Base-by-base conservation (phyloP, 2,329 filamentous ascomycete species). In the Ophiosphaerella korrae region DNA sequence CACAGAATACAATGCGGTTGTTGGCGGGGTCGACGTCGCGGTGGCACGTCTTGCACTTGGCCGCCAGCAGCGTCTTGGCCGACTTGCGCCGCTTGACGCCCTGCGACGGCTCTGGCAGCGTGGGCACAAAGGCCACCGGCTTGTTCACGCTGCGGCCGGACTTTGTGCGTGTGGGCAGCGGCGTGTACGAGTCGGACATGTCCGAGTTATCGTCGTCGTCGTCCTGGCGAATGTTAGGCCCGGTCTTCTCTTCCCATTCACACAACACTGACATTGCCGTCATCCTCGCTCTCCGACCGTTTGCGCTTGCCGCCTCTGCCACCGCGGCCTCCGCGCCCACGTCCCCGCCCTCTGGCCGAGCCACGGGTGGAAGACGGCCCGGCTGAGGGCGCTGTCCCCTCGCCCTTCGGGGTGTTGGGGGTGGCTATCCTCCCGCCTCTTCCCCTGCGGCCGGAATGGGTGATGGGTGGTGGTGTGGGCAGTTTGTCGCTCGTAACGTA, bases 1-100 rank as follows among this genome's bases (percentile, higher is more conserved):
- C 89, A 75, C 90, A 95, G 72, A 92, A 91, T 2, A 94, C 89
- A 68, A 95, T 92, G 74, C 87, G 84, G 74, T 94, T 94, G 60
- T 78, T 84, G n/a, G 78, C 71, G 3, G 88, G 87, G 64, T 88
- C 90, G 58, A 88, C 83, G 8, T 88, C 86, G 58, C 90, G 80
- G 45, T 86, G 82, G 74, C 90, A 95, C 57, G 84, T 81, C 62
- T 86, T 87, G 76, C 90, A 94, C 29, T 88, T 79, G 12, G 83
- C 54, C 72, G 71, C 75, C 73, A 83, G 57, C 73, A 77, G 57
- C 66, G 77, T 72, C 55, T 74, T 75, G 64, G 81, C 80, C 18
- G 82, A 84, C 55, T 85, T 82, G 73, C 87, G 87, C 53, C 82
- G 77, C 73, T 80, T 83, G 73, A 74, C 67, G 34, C 73, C 70